These are phyloP conservation scores for Iberis pinnata DNA, from an alignment of 345 rosid genomes.

Conservation along the genomic window DNA sequence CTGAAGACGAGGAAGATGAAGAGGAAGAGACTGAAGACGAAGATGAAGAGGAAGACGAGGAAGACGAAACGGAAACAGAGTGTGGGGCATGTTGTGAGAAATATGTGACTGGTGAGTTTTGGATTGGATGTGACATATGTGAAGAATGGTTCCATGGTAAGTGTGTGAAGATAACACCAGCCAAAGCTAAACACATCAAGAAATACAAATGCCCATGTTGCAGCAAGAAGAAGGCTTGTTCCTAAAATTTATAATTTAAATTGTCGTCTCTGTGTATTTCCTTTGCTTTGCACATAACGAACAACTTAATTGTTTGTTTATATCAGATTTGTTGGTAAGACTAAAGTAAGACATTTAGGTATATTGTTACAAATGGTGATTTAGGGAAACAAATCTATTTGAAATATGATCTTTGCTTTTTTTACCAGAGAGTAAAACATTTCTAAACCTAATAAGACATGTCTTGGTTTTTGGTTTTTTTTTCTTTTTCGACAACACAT, in stretches of 20 bases:
- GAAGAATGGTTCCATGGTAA: constrained; percentile 57
- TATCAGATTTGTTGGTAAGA: constrained; percentile 33
- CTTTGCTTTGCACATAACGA: no score
- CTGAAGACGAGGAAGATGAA: no score
- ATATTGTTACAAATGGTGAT: constrained; percentile 19
- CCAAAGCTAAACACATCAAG: constrained; percentile 86
- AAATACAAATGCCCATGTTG: constrained; percentile 91
- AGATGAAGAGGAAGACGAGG: constrained; percentile 60
- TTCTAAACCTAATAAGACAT: no score
- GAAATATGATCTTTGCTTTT: no score
- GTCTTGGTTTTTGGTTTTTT: no score
- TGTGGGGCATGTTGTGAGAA: constrained; percentile 59
- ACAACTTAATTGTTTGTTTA: constrained; percentile 43
- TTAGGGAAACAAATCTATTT: no score
- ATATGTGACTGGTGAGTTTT: constrained; percentile 66
- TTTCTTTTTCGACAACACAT: no score
- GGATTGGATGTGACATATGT: constrained; percentile 77
- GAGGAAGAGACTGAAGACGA: constrained; percentile 34
- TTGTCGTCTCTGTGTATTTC: constrained; percentile 25
- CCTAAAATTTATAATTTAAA: background rate
- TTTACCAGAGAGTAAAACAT: no score
- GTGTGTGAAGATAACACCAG: constrained; percentile 91
- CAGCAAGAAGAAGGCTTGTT: constrained; percentile 85
- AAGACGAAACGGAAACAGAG: constrained; percentile 32
- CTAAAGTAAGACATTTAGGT: constrained; percentile 20